Percentiles rank a stretch among this genome's conserved stretches.
These are phyloP conservation scores for Usnea hakonensis DNA, from an alignment of 495 filamentous ascomycete genomes.

Conservation along the genomic window DNA sequence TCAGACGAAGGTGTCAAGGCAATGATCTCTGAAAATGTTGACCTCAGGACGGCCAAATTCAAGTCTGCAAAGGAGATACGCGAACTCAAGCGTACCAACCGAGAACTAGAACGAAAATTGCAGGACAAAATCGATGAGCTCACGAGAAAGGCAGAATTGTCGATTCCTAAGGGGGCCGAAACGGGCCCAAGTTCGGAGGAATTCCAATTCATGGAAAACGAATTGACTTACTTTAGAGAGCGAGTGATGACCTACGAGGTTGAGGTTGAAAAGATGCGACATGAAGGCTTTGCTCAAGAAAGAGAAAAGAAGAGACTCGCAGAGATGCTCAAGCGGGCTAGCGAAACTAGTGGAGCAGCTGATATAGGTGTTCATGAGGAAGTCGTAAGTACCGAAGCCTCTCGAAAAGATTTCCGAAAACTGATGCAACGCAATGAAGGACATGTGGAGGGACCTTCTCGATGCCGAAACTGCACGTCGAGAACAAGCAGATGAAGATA, in stretches of 20 bases:
- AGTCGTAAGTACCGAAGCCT: conserved; percentile 30
- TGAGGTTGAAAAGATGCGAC: conserved; percentile 71
- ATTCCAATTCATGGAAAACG: conserved; percentile 68
- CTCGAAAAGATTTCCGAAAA: not conserved
- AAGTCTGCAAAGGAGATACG: conserved; percentile 86
- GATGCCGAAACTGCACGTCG: conserved; percentile 84
- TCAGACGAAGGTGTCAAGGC: conserved; percentile 96
- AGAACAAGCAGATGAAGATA: conserved; percentile 86
- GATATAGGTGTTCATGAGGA: conserved; percentile 75
- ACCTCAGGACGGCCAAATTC: conserved; percentile 81
- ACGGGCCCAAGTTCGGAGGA: conserved; percentile 54
- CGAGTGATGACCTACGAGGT: conserved; percentile 72
- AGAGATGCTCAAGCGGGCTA: conserved; percentile 66
- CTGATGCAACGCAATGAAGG: conserved; percentile 17
- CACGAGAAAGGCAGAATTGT: conserved; percentile 35
- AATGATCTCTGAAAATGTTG: conserved; percentile 94
- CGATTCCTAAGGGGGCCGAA: conserved; percentile 45
- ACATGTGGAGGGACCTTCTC: conserved; percentile 93
- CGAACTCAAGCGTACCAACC: conserved; percentile 62
- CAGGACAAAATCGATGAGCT: conserved; percentile 60
- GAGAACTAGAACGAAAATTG: conserved; percentile 77
- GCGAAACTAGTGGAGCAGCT: conserved; percentile 52
- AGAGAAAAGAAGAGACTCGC: conserved; percentile 74
- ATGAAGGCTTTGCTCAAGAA: conserved; percentile 67
- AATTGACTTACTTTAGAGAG: conserved; percentile 75